Conservation (phyloP, 805 yeast species). For the Kurtzmaniella fragi region DNA sequence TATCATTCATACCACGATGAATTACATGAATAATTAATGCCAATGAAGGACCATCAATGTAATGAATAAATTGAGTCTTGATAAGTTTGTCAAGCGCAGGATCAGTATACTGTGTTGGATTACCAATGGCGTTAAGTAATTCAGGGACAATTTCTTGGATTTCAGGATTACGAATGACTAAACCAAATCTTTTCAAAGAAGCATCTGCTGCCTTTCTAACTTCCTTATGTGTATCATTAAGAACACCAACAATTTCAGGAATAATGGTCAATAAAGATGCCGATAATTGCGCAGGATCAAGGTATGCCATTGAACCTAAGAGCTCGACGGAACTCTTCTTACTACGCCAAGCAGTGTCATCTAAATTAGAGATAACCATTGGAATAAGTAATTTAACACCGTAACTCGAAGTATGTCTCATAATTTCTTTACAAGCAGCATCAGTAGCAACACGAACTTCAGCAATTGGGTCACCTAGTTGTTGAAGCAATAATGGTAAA, state of each 20-base stretch:
- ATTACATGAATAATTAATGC: constrained; percentile 93
- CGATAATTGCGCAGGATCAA: constrained; percentile 91
- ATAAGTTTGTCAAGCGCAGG: constrained; percentile 80
- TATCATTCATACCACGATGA: constrained; percentile 90
- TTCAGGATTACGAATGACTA: constrained; percentile 95
- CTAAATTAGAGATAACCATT: constrained; percentile 76
- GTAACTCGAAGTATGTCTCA: constrained; percentile 86
- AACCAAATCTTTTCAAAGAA: constrained; percentile 87
- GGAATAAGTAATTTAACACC: constrained; percentile 93
- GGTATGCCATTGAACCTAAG: constrained; percentile 95
- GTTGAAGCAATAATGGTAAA: constrained; percentile 72
- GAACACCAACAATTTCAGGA: constrained; percentile 93
- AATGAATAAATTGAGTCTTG: constrained; percentile 91
- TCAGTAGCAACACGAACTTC: constrained; percentile 85
- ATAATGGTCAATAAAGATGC: constrained; percentile 84
- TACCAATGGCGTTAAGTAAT: constrained; percentile 88
- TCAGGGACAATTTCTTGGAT: constrained; percentile 87
- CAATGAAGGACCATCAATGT: constrained; percentile 95
- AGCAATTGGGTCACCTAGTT: constrained; percentile 77
- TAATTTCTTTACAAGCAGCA: constrained; percentile 78
- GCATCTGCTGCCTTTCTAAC: constrained; percentile 93
- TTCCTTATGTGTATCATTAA: constrained; percentile 94
- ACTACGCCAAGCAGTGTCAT: constrained; percentile 91
- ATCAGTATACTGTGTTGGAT: constrained; percentile 88
- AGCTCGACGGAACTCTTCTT: constrained; percentile 96